phyloP scores from a whole-genome alignment of 768 basidiomycete species.

The Kwoniella sp. region DNA sequence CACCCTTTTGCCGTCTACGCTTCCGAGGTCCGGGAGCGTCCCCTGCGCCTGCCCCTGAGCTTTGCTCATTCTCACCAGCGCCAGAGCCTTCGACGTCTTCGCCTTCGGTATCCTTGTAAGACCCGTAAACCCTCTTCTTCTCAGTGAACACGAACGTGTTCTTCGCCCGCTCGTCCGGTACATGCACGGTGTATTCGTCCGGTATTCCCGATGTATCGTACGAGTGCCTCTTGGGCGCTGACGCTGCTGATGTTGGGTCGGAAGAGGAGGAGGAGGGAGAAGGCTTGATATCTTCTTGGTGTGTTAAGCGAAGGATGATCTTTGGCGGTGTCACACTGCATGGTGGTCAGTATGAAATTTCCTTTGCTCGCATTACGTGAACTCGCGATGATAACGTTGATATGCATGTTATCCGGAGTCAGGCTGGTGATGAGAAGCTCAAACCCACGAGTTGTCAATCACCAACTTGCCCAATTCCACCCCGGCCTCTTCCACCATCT shows the following conservation, averaged over 20 bases:
- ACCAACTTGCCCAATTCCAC: constrained; percentile 81
- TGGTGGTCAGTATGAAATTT: too few species aligned
- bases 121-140: constrained; percentile 32
- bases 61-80: neutral
- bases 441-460: constrained; percentile 63
- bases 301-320: constrained; percentile 30
- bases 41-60: neutral
- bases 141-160: constrained; percentile 45
- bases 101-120: neutral
- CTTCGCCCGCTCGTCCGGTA: constrained; percentile 77
- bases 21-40: constrained; percentile 13
- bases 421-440: neutral
- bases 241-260: neutral
- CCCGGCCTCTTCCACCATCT: constrained; percentile 71
- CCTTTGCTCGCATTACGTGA: too few species aligned
- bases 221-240: constrained; percentile 7
- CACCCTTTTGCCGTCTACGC: constrained; percentile 40
- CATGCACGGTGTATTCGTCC: constrained; percentile 82
- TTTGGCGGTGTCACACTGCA: constrained; percentile 31
- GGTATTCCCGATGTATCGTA: constrained; percentile 52
- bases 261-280: constrained; percentile 6
- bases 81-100: neutral
- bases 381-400: too few species aligned
- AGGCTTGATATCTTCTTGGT: constrained; percentile 33
- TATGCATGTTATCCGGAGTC: neutral